Evolutionary conservation across 202 grass and related monocot genomes (phyloP), one percentile per base, ranked within the genome.

Genomic region (Alloteropsis angusta): DNA sequence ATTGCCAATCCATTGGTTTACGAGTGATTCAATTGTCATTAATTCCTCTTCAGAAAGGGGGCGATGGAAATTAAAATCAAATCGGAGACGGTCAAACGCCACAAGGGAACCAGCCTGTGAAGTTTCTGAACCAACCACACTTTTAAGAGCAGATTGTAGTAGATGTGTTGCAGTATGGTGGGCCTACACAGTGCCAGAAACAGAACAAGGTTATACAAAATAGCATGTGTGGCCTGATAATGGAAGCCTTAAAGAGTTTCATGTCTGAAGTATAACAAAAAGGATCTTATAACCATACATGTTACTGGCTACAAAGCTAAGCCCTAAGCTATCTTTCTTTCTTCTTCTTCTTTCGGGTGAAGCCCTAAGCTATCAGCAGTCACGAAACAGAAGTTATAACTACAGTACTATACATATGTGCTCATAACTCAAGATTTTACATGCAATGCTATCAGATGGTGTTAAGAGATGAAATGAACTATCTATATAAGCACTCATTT

Each of bases 111-210:
- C 95, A 5, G 95, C 95, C 74, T 98, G 95, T 81, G 95, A 98
- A 77, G 92, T 92, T 85, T 98, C 91, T 74, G 89, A 85, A 76
- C 89, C 87, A 77, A 93, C 81, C 49, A 88, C 72, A 70, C 39
- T 84, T 89, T 89, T 98, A 64, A 98, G 92, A 50, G 95, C 91
- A 14, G 91, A 92, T 77, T 98, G 95, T 30, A 98, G 83, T 77
- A 98, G 84, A 90, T 98, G 95, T 56, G 95, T 98, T 57, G 91
- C 95, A 80, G 95, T 98, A 86, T 98, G 95, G 63, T 98, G 95
- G 42, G 81, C 95, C 95, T 98, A 85, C 38, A 86, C 6, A 80
- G 22, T 45, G 50, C 46, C 68, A 16, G 65, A 86, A 75, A 23
- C 2, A 67, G 42, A 82, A 63, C 23, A 0, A 68, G 55, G 72